phyloP scores from a whole-genome alignment of 2,329 filamentous ascomycete genomes.

The Cladosporium sp. region DNA sequence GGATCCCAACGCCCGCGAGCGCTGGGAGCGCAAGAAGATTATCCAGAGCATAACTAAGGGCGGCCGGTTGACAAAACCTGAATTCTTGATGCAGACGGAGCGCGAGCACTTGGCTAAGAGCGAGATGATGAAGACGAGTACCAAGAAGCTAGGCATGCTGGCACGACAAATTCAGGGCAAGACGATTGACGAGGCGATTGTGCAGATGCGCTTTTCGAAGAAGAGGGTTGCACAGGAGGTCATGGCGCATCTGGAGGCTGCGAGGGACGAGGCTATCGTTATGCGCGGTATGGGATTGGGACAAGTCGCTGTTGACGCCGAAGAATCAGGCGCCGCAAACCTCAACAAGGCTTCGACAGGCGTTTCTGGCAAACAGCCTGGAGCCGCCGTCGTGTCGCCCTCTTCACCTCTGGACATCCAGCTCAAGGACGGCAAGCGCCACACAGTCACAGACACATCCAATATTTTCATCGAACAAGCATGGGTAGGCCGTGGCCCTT shows the following conservation, averaged over 20 bases:
- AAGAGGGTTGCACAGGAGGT: slow-evolving; percentile 88
- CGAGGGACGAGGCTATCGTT: slow-evolving; percentile 75
- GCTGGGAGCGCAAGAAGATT: slow-evolving; percentile 81
- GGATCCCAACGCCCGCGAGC: slow-evolving; percentile 63
- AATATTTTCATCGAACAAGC: slow-evolving; percentile 86
- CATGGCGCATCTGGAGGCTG: slow-evolving; percentile 71
- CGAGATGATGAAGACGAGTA: slow-evolving; percentile 71
- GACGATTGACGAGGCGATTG: slow-evolving; percentile 85
- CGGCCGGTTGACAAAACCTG: slow-evolving; percentile 61
- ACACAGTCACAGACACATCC: slow-evolving; percentile 69
- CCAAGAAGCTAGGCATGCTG: slow-evolving; percentile 87
- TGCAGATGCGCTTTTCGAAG: slow-evolving; percentile 92
- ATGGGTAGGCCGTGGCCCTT: slow-evolving; percentile 79
- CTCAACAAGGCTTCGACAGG: slow-evolving; percentile 13
- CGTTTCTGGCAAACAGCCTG: slow-evolving; percentile 6
- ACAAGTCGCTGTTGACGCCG: slow-evolving; percentile 19
- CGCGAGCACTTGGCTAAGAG: slow-evolving; percentile 58
- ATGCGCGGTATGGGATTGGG: slow-evolving; percentile 78
- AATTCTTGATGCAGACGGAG: slow-evolving; percentile 65
- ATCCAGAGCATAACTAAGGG: slow-evolving; percentile 68
- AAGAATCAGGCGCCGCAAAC: not conserved
- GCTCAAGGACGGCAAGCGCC: slow-evolving; percentile 69
- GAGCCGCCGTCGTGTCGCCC: slow-evolving; percentile 18
- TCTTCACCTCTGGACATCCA: slow-evolving; percentile 54
- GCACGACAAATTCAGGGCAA: slow-evolving; percentile 89